phyloP scores from a whole-genome alignment of 495 filamentous ascomycete species.

The Penicillium desertorum region DNA sequence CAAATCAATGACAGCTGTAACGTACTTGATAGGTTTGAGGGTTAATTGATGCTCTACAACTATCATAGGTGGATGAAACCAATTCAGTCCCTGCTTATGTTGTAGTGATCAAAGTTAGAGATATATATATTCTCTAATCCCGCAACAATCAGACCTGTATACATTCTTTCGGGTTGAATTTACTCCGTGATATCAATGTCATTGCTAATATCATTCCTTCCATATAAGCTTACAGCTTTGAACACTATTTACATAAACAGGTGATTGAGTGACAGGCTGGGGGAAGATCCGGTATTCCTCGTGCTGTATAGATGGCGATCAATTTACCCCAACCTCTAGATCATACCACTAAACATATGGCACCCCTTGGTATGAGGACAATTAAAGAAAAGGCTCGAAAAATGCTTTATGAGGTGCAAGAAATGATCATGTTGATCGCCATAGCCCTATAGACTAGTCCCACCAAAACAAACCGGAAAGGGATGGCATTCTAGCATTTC shows the following conservation, averaged over 20 bases:
- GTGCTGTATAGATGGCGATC: slow-evolving; percentile 4
- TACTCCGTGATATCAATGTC: neutral
- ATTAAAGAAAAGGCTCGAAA: slow-evolving; percentile 2
- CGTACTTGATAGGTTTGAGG: neutral
- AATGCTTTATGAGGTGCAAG: slow-evolving; percentile 17
- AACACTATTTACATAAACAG: neutral
- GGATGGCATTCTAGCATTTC: slow-evolving; percentile 27
- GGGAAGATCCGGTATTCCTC: neutral
- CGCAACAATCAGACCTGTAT: neutral
- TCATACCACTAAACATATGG: neutral
- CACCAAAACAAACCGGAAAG: slow-evolving; percentile 24
- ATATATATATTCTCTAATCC: neutral
- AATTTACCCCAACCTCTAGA: neutral
- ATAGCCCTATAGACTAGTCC: slow-evolving; percentile 19
- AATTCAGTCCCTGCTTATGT: neutral
- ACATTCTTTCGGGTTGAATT: neutral
- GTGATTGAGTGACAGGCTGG: neutral
- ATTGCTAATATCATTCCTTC: neutral
- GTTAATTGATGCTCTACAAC: neutral
- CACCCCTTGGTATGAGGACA: slow-evolving; percentile 28
- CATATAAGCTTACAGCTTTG: neutral
- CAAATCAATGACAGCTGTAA: neutral
- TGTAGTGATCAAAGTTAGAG: neutral
- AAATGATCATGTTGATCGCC: slow-evolving; percentile 2
- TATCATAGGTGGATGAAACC: neutral